A percentile compares a stretch with the other conserved stretches of the same genome.
These are phyloP conservation scores for Fusarium bactridioides DNA, from an alignment of 2,329 filamentous ascomycete species.

Conservation along the genomic window DNA sequence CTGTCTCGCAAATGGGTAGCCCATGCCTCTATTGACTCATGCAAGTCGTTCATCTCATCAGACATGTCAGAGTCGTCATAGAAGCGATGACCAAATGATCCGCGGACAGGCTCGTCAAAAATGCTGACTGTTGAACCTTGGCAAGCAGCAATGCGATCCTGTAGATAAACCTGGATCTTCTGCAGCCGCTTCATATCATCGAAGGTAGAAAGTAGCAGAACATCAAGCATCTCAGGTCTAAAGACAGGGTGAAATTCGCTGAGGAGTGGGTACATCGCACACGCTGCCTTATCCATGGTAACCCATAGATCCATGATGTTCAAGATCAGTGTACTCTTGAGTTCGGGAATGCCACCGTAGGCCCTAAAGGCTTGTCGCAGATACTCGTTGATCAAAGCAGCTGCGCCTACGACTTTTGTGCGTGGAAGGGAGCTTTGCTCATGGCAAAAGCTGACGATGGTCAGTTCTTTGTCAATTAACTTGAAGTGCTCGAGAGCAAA, in stretches of 20 bases:
- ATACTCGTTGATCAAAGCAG: constrained; percentile 12
- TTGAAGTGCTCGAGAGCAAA: constrained; percentile 20
- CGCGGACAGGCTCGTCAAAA: constrained; percentile 35
- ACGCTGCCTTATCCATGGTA: constrained; percentile 30
- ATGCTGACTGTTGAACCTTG: constrained; percentile 21
- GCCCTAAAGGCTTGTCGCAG: neutral
- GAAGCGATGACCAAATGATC: constrained; percentile 41
- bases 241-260: constrained; percentile 34
- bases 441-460: constrained; percentile 3
- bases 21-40: constrained; percentile 35
- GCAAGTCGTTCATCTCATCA: constrained; percentile 16
- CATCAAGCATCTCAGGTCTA: constrained; percentile 35
- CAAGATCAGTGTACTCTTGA: constrained; percentile 34
- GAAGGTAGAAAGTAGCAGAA: constrained; percentile 22
- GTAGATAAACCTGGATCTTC: constrained; percentile 31
- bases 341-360: constrained; percentile 28
- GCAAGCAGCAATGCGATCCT: constrained; percentile 27
- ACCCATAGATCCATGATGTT: constrained; percentile 39
- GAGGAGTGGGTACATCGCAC: constrained; percentile 30
- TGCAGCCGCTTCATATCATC: constrained; percentile 32
- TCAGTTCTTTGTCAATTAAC: constrained; percentile 22
- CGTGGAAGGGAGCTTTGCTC: neutral
- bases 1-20: constrained; percentile 20
- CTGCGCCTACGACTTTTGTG: neutral
- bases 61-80: constrained; percentile 36